A percentile compares a stretch with the other conserved stretches of the same genome.
Evolutionary conservation across 495 filamentous ascomycete species (phyloP).

Genomic region (Hypoxylon fuscum): DNA sequence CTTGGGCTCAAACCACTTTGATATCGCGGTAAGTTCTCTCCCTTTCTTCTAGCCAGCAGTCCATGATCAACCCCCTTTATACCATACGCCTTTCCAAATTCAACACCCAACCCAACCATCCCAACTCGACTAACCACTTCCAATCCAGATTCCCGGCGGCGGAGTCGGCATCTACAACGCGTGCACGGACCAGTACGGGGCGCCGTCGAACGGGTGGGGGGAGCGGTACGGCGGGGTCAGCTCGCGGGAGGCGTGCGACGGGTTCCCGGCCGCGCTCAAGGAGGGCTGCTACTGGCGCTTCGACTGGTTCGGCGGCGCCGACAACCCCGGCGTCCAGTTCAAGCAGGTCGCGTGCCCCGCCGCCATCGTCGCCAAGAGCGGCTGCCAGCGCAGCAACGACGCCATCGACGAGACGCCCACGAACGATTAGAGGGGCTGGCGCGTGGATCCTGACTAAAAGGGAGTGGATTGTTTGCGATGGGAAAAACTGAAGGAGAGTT

Average conservation of each 20-base stretch:
- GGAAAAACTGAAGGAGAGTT: too few relatives aligned
- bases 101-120: too few relatives aligned
- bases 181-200: slow-evolving; percentile 69
- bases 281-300: slow-evolving; percentile 74
- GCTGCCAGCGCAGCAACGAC: slow-evolving; percentile 47
- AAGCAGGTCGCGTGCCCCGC: slow-evolving; percentile 68
- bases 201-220: slow-evolving; percentile 67
- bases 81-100: too few relatives aligned
- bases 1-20: slow-evolving; percentile 67
- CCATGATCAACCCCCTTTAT: too few relatives aligned
- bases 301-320: slow-evolving; percentile 70
- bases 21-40: slow-evolving; percentile 60
- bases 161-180: slow-evolving; percentile 72
- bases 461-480: too few relatives aligned
- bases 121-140: background rate
- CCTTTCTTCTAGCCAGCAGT: background rate
- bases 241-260: slow-evolving; percentile 60
- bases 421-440: slow-evolving; percentile 19
- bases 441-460: too few relatives aligned
- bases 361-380: slow-evolving; percentile 63
- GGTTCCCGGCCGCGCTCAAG: slow-evolving; percentile 65
- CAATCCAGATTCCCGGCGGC: slow-evolving; percentile 67
- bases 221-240: slow-evolving; percentile 68
- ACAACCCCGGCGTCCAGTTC: slow-evolving; percentile 68
- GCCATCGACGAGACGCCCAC: slow-evolving; percentile 49